Conservation (phyloP, 805 yeast genomes). For the Kazachstania kunashirensis region DNA sequence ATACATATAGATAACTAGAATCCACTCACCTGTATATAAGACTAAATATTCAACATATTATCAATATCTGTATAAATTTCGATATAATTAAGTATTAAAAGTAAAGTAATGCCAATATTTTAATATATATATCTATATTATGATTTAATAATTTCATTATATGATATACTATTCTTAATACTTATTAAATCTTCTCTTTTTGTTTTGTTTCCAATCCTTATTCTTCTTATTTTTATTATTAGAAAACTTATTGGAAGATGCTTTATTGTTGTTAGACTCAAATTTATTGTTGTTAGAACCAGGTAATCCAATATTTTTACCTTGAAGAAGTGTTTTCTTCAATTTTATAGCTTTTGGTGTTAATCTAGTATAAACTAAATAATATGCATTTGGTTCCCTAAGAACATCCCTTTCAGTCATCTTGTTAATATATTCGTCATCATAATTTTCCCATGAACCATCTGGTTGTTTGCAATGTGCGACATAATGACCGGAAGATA, state of each 20-base stretch:
- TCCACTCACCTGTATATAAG: neutral
- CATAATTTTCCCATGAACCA: constrained; percentile 87
- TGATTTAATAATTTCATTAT: constrained; percentile 2
- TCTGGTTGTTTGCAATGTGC: constrained; percentile 89
- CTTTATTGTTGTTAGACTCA: neutral
- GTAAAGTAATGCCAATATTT: too few relatives aligned
- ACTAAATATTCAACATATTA: constrained; percentile 1
- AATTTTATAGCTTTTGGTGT: constrained; percentile 42
- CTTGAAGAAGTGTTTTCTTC: constrained; percentile 11
- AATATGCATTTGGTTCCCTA: constrained; percentile 83
- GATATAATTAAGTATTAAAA: neutral
- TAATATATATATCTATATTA: too few relatives aligned
- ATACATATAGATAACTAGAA: neutral
- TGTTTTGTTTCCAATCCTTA: constrained; percentile 24
- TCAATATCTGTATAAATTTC: neutral
- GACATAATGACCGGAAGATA: constrained; percentile 86
- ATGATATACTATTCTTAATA: constrained; percentile 3
- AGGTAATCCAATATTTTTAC: neutral
- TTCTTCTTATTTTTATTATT: constrained; percentile 6
- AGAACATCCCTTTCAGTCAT: constrained; percentile 66
- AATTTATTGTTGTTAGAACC: constrained; percentile 1
- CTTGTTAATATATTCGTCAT: constrained; percentile 77
- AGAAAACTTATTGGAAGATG: neutral
- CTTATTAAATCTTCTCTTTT: constrained; percentile 23
- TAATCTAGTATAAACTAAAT: constrained; percentile 70